Conservation (phyloP, 345 rosid species). For the Bretschneidera sinensis region DNA sequence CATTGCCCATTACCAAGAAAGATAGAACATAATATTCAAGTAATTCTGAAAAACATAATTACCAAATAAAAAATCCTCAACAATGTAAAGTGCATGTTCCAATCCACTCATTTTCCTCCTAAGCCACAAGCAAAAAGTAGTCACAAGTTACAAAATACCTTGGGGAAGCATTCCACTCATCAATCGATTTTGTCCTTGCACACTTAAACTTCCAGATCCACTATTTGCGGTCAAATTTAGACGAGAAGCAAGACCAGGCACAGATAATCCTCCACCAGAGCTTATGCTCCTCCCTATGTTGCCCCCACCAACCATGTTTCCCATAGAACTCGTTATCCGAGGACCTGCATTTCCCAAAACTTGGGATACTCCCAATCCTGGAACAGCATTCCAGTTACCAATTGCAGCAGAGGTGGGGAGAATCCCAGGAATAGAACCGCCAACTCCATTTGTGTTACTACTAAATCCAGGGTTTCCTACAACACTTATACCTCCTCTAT, state of each 20-base stretch:
- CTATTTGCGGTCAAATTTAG: constrained; percentile 62
- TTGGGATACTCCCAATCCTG: constrained; percentile 89
- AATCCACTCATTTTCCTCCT: not conserved
- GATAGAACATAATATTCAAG: too few species aligned
- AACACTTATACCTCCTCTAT: constrained; percentile 83
- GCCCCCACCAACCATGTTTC: constrained; percentile 91
- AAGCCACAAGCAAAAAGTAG: constrained; percentile 1
- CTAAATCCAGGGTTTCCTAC: constrained; percentile 88
- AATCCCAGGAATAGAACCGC: constrained; percentile 92
- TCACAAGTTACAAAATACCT: constrained; percentile 40
- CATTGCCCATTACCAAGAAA: too few species aligned
- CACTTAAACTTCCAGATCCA: constrained; percentile 76
- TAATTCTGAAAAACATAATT: too few species aligned
- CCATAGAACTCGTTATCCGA: constrained; percentile 80
- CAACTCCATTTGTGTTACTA: constrained; percentile 82
- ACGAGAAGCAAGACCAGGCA: constrained; percentile 84
- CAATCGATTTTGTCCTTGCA: constrained; percentile 89
- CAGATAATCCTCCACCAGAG: constrained; percentile 81
- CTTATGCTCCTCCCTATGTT: constrained; percentile 81
- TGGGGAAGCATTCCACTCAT: constrained; percentile 85
- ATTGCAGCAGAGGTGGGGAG: constrained; percentile 83
- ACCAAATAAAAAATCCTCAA: too few species aligned
- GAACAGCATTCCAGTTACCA: constrained; percentile 74
- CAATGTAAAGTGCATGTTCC: too few species aligned
- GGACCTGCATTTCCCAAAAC: constrained; percentile 86